phyloP scores from a whole-genome alignment of 192 early-diverging fungal species.

The Jimgerdemannia lactiflua region DNA sequence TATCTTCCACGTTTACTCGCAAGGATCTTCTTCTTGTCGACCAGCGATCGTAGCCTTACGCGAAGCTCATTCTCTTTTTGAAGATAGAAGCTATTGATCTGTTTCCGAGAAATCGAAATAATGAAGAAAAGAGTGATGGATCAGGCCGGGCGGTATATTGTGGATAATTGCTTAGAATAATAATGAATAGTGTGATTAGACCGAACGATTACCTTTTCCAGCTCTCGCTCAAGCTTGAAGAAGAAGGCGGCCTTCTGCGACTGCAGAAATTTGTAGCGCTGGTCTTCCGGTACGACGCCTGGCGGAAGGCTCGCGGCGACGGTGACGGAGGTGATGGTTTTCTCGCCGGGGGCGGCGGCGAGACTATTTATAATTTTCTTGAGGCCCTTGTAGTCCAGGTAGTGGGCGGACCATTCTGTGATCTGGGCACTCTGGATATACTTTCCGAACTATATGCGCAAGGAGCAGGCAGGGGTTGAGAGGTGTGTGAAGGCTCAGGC shows the following conservation, averaged over 20 bases:
- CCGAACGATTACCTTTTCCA: conserved; percentile 77
- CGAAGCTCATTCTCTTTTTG: conserved; percentile 96
- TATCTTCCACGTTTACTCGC: conserved; percentile 42
- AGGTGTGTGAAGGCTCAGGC: too few species aligned
- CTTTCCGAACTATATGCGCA: conserved; percentile 86
- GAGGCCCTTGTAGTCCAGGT: conserved; percentile 96
- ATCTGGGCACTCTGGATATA: conserved; percentile 91
- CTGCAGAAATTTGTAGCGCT: conserved; percentile 57
- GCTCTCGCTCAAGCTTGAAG: conserved; percentile 95
- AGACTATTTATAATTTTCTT: conserved; percentile 94
- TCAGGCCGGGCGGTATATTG: not conserved
- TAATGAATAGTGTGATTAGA: conserved; percentile 3
- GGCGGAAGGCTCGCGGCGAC: conserved; percentile 34
- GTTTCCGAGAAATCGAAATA: not conserved
- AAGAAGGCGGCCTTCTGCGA: conserved; percentile 96
- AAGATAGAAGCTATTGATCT: conserved; percentile 95
- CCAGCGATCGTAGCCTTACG: conserved; percentile 79
- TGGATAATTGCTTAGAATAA: conserved; percentile 2
- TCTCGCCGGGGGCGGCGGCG: conserved; percentile 45
- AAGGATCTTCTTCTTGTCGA: conserved; percentile 73
- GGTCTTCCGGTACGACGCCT: conserved; percentile 39
- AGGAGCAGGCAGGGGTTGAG: not conserved
- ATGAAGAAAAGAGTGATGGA: not conserved
- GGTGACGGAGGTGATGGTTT: conserved; percentile 29
- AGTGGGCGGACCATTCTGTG: conserved; percentile 91